Evolutionary conservation across 2,329 filamentous ascomycete genomes (phyloP), one percentile per base, ranked within the genome.

Genomic region (Fusarium beomiforme): DNA sequence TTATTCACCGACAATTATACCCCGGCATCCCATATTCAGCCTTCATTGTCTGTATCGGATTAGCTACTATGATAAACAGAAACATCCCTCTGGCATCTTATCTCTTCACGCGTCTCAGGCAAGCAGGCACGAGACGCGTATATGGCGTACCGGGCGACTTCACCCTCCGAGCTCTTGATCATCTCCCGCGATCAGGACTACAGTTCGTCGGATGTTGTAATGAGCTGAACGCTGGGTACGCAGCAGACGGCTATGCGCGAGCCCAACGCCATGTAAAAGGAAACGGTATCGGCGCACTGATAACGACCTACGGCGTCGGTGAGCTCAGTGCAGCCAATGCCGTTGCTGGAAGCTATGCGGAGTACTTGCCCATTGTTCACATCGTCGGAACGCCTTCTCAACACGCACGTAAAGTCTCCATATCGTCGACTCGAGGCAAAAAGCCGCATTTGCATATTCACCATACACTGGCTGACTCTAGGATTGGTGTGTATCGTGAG

Each of bases 61-160:
- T 3, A 14, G 2, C 1, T 19, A 61, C 9, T 5, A 67, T 67
- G 64, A 46, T 23, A 12, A 43, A 24, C 8, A 23, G n/a, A 19
- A 67, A 41, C 8, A 51, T 62, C 1, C 26, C 63, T 3, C 8
- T 67, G 3, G 56, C 63, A 10, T 56, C 42, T 2, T 68, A 68
- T 14, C 29, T 67, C 2, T 67, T 62, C 8, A 56, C 44, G 2
- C 63, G 65, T 6, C 50, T 69, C 1, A 42, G 16, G 6, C 65
- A 69, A 3, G n/a, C 39, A 1, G 67, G 66, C 0, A 66, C 66
- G 1, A 58, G 34, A 16, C 65, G 63, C 3, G 19, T 67, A 0
- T 67, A 67, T 26, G 67, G 67, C 8, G 67, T 69, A 2, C 67
- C 67, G 1, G 67, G 67, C 1, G 67, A 69, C 13, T 69, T 66